Conservation (phyloP, 345 rosid species). For the Litchi chinensis region DNA sequence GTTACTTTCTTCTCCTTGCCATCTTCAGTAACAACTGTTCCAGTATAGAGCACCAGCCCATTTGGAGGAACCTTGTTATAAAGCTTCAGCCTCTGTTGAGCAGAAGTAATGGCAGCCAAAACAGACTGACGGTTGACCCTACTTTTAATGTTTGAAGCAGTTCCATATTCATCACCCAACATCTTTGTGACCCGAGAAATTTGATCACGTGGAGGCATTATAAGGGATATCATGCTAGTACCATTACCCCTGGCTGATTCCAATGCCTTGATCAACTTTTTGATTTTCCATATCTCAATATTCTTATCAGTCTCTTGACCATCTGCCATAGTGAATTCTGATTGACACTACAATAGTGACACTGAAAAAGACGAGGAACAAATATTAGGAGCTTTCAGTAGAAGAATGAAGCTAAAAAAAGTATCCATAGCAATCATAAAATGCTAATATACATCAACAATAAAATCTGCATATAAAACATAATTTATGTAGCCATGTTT, state of each 20-base stretch:
- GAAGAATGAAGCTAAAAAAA: not conserved
- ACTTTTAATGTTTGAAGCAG: slow-evolving; percentile 94
- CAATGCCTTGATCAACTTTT: slow-evolving; percentile 82
- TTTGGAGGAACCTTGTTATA: slow-evolving; percentile 90
- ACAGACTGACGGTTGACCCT: slow-evolving; percentile 92
- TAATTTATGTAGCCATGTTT: not conserved
- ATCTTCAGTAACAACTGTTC: slow-evolving; percentile 79
- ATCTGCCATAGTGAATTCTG: slow-evolving; percentile 37
- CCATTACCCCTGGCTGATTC: slow-evolving; percentile 96
- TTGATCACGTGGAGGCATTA: slow-evolving; percentile 97
- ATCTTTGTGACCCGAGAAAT: slow-evolving; percentile 88
- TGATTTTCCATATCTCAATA: slow-evolving; percentile 94
- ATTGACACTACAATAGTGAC: slow-evolving; percentile 18
- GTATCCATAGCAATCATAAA: not conserved
- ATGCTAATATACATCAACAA: not conserved
- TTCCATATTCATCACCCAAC: slow-evolving; percentile 95
- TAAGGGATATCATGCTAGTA: slow-evolving; percentile 95
- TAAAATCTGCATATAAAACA: not conserved
- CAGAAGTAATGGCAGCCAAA: slow-evolving; percentile 90
- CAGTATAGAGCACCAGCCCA: slow-evolving; percentile 88
- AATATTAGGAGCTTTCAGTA: not conserved
- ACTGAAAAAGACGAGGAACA: not conserved
- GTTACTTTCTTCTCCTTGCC: slow-evolving; percentile 96
- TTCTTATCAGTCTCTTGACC: slow-evolving; percentile 77
- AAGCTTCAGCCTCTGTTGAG: slow-evolving; percentile 90